These are phyloP conservation scores for Colletotrichum sp. DNA, from an alignment of 2,329 filamentous ascomycete genomes.

Conservation along the genomic window DNA sequence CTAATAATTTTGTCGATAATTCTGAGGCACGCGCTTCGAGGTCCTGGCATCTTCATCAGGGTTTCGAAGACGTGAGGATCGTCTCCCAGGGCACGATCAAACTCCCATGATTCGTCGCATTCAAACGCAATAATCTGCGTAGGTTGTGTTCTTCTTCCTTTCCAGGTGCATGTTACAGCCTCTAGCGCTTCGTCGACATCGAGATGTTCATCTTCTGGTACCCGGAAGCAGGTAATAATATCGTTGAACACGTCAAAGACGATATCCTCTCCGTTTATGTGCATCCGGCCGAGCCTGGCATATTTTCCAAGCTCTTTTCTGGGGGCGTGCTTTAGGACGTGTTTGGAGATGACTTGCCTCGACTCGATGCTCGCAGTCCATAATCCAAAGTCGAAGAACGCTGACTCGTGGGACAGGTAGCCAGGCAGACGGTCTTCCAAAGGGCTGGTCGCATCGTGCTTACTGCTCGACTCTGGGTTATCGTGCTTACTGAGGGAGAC, in stretches of 20 bases:
- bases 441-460: not conserved
- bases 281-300: not conserved
- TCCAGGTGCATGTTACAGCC: accelerated
- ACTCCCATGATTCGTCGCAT: not conserved
- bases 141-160: not conserved
- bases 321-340: not conserved
- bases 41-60: not conserved
- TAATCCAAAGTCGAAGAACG: not conserved
- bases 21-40: accelerated
- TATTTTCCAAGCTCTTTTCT: not conserved
- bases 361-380: not conserved
- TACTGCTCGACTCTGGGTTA: not conserved
- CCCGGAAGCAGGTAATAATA: not conserved
- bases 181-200: not conserved
- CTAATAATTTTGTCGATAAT: not conserved
- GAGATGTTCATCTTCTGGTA: not conserved
- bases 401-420: not conserved
- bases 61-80: not conserved
- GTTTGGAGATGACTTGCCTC: not conserved
- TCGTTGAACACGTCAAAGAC: not conserved
- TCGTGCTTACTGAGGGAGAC: accelerated
- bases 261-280: not conserved
- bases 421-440: not conserved
- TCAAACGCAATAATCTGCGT: not conserved
- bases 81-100: not conserved